A percentile compares a stretch with the other conserved stretches of the same genome.
phyloP scores from a whole-genome alignment of 2,329 filamentous ascomycete genomes.

The Fusarium sarcochroum region DNA sequence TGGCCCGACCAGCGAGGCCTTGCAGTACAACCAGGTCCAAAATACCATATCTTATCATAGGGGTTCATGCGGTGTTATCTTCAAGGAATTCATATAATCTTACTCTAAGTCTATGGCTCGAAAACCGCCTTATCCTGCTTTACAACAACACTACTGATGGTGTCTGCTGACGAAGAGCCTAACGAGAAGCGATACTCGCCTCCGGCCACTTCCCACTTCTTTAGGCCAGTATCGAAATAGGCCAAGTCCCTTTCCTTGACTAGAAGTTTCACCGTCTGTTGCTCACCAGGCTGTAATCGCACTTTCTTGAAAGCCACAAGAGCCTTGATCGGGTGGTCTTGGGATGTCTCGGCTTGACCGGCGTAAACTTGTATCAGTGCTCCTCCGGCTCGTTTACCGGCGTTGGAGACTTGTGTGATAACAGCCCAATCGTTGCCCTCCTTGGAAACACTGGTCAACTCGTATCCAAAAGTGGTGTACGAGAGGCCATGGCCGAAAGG shows the following conservation, averaged over 20 bases:
- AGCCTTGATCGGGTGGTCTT: constrained; percentile 48
- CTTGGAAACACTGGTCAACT: constrained; percentile 59
- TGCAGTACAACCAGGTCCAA: too few relatives aligned
- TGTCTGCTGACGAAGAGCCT: constrained; percentile 46
- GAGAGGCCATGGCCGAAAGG: constrained; percentile 77
- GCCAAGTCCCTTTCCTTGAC: constrained; percentile 47
- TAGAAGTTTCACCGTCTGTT: constrained; percentile 22
- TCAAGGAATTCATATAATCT: too few relatives aligned
- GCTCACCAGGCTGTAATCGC: constrained; percentile 40
- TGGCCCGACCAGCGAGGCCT: too few relatives aligned
- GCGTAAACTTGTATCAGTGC: constrained; percentile 69
- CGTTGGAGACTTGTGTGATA: constrained; percentile 68
- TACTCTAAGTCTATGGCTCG: neutral
- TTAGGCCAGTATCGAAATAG: constrained; percentile 43
- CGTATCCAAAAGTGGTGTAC: constrained; percentile 73
- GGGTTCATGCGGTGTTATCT: too few relatives aligned
- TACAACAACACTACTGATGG: neutral
- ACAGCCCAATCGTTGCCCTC: constrained; percentile 61
- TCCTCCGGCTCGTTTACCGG: constrained; percentile 62
- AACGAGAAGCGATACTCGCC: constrained; percentile 49
- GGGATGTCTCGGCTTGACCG: constrained; percentile 17
- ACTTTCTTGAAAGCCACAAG: constrained; percentile 53
- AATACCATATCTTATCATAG: too few relatives aligned
- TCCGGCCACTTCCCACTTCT: constrained; percentile 48
- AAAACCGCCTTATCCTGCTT: constrained; percentile 1